phyloP scores from a whole-genome alignment of 177 flowering plant species.

The Viscum album region DNA sequence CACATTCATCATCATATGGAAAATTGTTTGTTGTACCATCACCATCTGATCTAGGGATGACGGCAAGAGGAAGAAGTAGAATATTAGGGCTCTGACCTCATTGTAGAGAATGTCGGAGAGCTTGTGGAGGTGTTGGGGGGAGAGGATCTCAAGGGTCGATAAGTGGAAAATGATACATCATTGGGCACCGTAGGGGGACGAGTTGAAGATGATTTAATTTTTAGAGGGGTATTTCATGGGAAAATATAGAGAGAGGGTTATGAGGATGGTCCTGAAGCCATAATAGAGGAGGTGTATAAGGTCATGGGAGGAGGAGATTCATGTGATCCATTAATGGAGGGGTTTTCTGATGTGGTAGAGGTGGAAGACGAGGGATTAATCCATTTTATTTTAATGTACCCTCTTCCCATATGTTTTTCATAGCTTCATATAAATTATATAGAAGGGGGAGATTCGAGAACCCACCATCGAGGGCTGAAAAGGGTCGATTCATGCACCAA shows the following conservation, averaged over 20 bases:
- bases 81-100: not conserved
- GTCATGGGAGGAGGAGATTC: not conserved
- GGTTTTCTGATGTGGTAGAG: not conserved
- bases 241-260: not conserved
- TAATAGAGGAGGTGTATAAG: not conserved
- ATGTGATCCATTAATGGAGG: not conserved
- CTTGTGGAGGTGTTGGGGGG: not conserved
- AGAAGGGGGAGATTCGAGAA: too few species aligned
- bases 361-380: not conserved
- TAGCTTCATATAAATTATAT: too few species aligned
- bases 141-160: not conserved
- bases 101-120: not conserved
- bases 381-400: too few species aligned
- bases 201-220: not conserved
- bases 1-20: not conserved
- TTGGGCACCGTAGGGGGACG: not conserved
- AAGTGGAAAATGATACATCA: not conserved
- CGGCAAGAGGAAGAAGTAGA: not conserved
- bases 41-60: too few species aligned
- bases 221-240: not conserved
- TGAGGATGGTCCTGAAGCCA: not conserved
- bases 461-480: too few species aligned
- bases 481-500: too few species aligned
- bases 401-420: too few species aligned
- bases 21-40: not conserved